These are phyloP conservation scores for Cordia subcordata DNA, from an alignment of 257 asterid species.

Conservation along the genomic window DNA sequence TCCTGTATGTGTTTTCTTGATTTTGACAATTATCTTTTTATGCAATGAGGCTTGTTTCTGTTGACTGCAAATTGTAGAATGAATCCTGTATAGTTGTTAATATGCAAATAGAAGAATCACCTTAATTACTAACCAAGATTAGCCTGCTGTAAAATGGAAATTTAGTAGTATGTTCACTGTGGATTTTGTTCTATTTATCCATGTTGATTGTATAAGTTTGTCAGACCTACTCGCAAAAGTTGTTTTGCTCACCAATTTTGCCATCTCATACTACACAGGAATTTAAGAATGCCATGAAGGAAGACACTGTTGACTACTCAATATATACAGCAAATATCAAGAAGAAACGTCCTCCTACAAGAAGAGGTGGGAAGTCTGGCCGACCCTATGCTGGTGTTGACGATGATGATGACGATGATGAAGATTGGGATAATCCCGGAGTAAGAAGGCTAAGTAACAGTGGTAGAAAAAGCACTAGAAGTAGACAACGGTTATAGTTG, in stretches of 20 bases:
- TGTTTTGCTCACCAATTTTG: background rate
- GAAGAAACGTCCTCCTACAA: constrained; percentile 37
- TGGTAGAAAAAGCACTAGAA: constrained; percentile 45
- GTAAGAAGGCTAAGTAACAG: constrained; percentile 39
- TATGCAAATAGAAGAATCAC: no score
- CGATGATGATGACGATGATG: constrained; percentile 26
- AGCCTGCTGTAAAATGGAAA: no score
- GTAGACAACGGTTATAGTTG: constrained; percentile 60
- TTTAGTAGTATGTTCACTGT: no score
- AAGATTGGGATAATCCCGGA: constrained; percentile 35
- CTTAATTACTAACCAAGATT: no score
- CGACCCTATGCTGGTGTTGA: constrained; percentile 20
- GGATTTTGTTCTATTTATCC: no score
- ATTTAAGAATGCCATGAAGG: constrained; percentile 40
- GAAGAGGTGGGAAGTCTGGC: constrained; percentile 26
- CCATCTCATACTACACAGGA: constrained; percentile 15
- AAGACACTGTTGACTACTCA: constrained; percentile 40
- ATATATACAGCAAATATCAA: constrained; percentile 33
- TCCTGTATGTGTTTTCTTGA: no score
- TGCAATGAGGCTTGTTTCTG: no score
- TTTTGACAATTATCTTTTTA: no score
- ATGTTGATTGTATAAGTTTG: background rate
- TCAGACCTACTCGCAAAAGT: no score
- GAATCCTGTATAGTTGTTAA: no score
- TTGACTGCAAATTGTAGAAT: no score